These are phyloP conservation scores for Byssoonygena ceratinophila DNA, from an alignment of 2,329 filamentous ascomycete genomes.

Conservation along the genomic window DNA sequence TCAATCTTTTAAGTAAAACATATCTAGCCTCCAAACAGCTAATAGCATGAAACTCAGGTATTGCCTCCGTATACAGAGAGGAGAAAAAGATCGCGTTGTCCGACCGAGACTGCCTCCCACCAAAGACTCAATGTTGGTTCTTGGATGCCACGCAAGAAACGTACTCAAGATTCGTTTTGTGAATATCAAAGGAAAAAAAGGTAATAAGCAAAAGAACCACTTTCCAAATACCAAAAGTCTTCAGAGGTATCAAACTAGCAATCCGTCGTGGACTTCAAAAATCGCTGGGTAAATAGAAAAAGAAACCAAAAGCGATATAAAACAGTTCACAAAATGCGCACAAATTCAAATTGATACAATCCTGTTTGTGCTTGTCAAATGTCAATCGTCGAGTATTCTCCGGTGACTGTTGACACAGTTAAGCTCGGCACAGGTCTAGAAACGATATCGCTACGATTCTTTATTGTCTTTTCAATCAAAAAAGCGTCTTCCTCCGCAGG, in stretches of 20 bases:
- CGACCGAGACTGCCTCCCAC: too few species aligned
- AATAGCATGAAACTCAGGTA: too few species aligned
- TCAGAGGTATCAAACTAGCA: not conserved
- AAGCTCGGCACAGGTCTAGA: not conserved
- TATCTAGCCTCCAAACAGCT: too few species aligned
- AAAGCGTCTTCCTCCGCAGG: conserved; percentile 35
- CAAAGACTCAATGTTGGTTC: too few species aligned
- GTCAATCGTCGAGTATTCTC: not conserved
- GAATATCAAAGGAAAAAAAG: too few species aligned
- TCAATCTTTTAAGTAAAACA: too few species aligned
- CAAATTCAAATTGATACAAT: not conserved
- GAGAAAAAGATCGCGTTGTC: too few species aligned
- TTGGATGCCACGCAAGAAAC: too few species aligned
- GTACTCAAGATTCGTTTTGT: too few species aligned
- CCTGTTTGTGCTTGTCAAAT: not conserved
- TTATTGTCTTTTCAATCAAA: conserved; percentile 30
- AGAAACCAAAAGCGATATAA: not conserved
- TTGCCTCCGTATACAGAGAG: not conserved
- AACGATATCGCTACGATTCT: conserved; percentile 19
- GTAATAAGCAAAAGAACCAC: not conserved
- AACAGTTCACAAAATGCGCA: too few species aligned
- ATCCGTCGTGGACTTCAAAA: not conserved
- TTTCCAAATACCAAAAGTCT: not conserved
- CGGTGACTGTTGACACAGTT: conserved; percentile 4
- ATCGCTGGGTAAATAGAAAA: not conserved